Evolutionary conservation across 768 basidiomycete genomes (phyloP), one percentile per base, ranked within the genome.

Genomic region (Chlorophyllum brunneum): DNA sequence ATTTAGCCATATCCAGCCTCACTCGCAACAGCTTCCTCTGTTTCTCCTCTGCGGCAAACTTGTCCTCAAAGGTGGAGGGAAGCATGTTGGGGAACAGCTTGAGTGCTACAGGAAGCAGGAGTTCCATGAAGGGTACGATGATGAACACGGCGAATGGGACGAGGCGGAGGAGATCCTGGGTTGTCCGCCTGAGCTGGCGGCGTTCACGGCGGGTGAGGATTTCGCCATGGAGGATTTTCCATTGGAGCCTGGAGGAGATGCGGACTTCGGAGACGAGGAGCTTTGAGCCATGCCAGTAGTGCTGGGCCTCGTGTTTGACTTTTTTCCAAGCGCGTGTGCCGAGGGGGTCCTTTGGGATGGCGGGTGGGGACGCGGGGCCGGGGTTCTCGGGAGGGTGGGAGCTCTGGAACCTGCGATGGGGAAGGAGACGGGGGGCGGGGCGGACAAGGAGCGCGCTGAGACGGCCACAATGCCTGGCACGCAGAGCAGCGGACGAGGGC

Each of bases 61-160:
- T 95, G 74, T 98, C 95, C 65, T 98, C 94, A 57, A 99, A 98
- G 0, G 97, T 99, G 0, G 92, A 95, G 0, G 97, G 97, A 4
- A 99, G 81, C 93, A 98, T 98, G 68, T 90, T 98, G 11, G 97
- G 97, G 80, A 99, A 99, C 38, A 99, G 70, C 67, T 95, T 97
- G 58, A 99, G 78, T 0, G 94, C 95, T 34, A 99, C 92, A 2
- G 97, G 97, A 2, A 99, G 81, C 4, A 99, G 77, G 15, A 99
- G 67, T 65, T 98, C 97, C 95, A 98, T 98, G 78, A 98, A 98
- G 1, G 97, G 97, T 2, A 99, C 92, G 61, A 97, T 76, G 57
- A 98, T 65, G 72, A 99, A 98, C 44, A 92, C 92, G 5, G 90
- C 83, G 69, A 99, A 99, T 1, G 97, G 97, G 20, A 98, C 85